A percentile compares a stretch with the other conserved stretches of the same genome.
Evolutionary conservation across 2,329 filamentous ascomycete genomes (phyloP).

Genomic region (Claviceps spartinae): DNA sequence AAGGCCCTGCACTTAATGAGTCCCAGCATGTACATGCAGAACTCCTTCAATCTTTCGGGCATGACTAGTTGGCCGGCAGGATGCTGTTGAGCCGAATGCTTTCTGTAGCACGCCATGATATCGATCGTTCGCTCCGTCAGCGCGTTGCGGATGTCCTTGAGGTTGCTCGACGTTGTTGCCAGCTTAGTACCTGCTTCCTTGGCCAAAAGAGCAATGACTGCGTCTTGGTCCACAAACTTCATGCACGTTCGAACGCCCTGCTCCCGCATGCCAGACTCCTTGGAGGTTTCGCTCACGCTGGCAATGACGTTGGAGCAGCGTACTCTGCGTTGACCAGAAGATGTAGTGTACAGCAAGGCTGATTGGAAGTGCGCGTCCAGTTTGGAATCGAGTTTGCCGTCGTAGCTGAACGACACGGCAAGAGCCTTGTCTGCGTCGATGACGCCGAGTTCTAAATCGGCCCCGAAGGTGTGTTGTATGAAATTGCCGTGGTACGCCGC

Average conservation of each 20-base stretch:
- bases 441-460: constrained; percentile 84
- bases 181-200: constrained; percentile 91
- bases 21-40: constrained; percentile 89
- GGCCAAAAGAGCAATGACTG: constrained; percentile 73
- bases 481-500: constrained; percentile 94
- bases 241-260: constrained; percentile 63
- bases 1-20: constrained; percentile 84
- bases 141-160: constrained; percentile 74
- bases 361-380: constrained; percentile 96
- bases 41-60: constrained; percentile 91
- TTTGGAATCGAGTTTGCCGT: constrained; percentile 94
- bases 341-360: constrained; percentile 86
- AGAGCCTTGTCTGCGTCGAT: constrained; percentile 91
- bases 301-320: constrained; percentile 89
- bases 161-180: constrained; percentile 48
- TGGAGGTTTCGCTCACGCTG: constrained; percentile 60
- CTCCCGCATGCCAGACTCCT: constrained; percentile 24
- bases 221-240: constrained; percentile 93
- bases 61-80: constrained; percentile 88
- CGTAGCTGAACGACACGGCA: constrained; percentile 82
- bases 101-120: constrained; percentile 81
- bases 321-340: constrained; percentile 76
- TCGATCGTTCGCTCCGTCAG: constrained; percentile 89
- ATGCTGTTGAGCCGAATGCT: constrained; percentile 74
- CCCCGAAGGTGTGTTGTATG: constrained; percentile 85